Percentiles rank a stretch among this genome's conserved stretches.
Evolutionary conservation across 2,329 filamentous ascomycete species (phyloP).

Genomic region (Xylaria sp.): DNA sequence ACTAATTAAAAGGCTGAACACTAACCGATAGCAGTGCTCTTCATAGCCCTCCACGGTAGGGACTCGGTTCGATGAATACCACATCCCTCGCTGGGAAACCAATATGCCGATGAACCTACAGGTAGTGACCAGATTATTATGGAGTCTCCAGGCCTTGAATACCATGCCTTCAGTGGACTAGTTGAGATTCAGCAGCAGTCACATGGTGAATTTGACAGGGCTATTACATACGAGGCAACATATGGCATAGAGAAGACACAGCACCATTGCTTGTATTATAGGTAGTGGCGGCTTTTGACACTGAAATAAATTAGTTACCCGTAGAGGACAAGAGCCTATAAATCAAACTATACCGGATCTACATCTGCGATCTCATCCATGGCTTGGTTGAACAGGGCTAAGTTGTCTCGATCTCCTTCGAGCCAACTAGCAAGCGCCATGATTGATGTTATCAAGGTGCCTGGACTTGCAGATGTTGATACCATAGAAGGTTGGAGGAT

Average conservation of each 20-base stretch:
- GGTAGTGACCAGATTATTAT: conserved; percentile 38
- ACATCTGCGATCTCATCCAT: conserved; percentile 39
- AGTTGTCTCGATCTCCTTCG: conserved; percentile 39
- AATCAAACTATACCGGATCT: conserved; percentile 33
- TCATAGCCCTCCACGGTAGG: conserved; percentile 22
- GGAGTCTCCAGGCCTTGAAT: conserved; percentile 40
- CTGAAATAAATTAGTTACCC: conserved; percentile 23
- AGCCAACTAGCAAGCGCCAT: conserved; percentile 44
- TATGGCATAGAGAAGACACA: conserved; percentile 41
- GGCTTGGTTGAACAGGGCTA: conserved; percentile 35
- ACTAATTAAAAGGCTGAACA: neutral
- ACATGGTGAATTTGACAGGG: neutral
- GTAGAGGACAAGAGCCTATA: neutral
- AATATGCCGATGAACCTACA: conserved; percentile 42
- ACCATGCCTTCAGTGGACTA: conserved; percentile 41
- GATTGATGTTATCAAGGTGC: conserved; percentile 39
- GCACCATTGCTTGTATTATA: conserved; percentile 39
- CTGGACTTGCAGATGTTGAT: conserved; percentile 24
- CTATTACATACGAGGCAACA: conserved; percentile 37
- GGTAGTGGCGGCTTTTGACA: conserved; percentile 32
- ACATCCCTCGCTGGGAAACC: conserved; percentile 36
- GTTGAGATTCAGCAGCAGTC: neutral
- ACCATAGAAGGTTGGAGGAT: conserved; percentile 40
- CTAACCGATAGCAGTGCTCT: conserved; percentile 40
- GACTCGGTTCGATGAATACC: conserved; percentile 25